Evolutionary conservation across 805 yeast species (phyloP).

Genomic region (Candida takata): DNA sequence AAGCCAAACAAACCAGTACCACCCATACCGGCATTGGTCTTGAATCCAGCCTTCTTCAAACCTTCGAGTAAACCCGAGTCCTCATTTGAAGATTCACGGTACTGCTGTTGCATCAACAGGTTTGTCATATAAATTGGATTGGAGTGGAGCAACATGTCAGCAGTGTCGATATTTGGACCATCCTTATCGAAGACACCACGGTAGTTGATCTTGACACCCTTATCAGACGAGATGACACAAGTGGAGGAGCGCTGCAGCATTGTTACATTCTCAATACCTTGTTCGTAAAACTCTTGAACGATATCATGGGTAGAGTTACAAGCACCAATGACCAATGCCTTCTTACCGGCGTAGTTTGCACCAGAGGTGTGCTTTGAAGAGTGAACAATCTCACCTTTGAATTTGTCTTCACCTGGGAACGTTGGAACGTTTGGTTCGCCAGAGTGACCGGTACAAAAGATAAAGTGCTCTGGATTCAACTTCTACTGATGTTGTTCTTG

Average conservation of each 20-base stretch:
- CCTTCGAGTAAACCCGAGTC: slow-evolving; percentile 30
- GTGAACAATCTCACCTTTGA: slow-evolving; percentile 34
- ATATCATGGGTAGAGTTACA: slow-evolving; percentile 42
- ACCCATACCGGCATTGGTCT: slow-evolving; percentile 36
- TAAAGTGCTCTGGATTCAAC: slow-evolving; percentile 30
- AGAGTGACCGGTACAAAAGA: slow-evolving; percentile 40
- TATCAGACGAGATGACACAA: slow-evolving; percentile 32
- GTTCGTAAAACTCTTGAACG: slow-evolving; percentile 37
- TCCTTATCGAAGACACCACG: slow-evolving; percentile 30
- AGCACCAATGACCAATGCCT: slow-evolving; percentile 38
- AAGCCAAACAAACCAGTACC: slow-evolving; percentile 36
- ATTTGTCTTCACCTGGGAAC: slow-evolving; percentile 31
- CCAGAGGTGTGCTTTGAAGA: slow-evolving; percentile 38
- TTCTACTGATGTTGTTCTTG: slow-evolving; percentile 23
- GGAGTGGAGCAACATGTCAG: slow-evolving; percentile 32
- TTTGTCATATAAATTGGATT: slow-evolving; percentile 30
- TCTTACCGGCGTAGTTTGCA: slow-evolving; percentile 33
- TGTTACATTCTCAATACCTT: slow-evolving; percentile 33
- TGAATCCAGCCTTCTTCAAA: slow-evolving; percentile 31
- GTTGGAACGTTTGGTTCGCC: slow-evolving; percentile 39
- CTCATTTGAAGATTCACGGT: slow-evolving; percentile 25
- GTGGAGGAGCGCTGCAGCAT: slow-evolving; percentile 41
- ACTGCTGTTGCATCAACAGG: slow-evolving; percentile 31
- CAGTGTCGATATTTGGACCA: slow-evolving; percentile 32
- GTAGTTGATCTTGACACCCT: slow-evolving; percentile 26